Evolutionary conservation across 257 asterid genomes (phyloP).

Genomic region (Solanum etuberosum): DNA sequence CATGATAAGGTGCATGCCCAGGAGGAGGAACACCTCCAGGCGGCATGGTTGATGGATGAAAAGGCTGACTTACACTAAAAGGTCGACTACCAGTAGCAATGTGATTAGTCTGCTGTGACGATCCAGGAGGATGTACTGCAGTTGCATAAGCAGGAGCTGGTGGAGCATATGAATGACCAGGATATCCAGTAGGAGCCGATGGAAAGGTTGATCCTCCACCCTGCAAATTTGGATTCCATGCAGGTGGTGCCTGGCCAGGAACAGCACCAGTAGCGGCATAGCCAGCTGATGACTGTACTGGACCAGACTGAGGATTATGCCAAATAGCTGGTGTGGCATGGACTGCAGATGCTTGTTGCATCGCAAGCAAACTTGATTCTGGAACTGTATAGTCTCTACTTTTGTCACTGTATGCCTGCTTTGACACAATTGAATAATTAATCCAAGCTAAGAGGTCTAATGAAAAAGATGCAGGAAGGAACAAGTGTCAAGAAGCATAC

Average conservation of each 20-base stretch:
- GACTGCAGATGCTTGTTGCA: conserved; percentile 37
- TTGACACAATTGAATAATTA: neutral
- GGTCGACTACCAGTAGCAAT: conserved; percentile 12
- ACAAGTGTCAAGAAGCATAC: conserved; percentile 18
- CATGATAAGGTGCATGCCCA: conserved; percentile 28
- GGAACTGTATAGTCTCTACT: conserved; percentile 75
- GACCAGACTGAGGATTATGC: conserved; percentile 30
- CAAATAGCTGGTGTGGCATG: conserved; percentile 21
- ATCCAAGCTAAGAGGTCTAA: neutral
- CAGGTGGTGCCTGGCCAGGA: conserved; percentile 23
- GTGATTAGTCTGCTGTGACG: neutral
- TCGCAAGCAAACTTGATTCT: conserved; percentile 21
- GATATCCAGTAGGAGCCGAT: conserved; percentile 25
- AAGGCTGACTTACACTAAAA: conserved; percentile 20
- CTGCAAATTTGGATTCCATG: conserved; percentile 34
- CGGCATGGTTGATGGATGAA: conserved; percentile 17
- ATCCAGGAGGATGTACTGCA: conserved; percentile 15
- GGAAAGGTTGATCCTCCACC: conserved; percentile 22
- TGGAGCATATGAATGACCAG: conserved; percentile 34
- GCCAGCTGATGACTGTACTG: conserved; percentile 24
- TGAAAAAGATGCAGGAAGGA: neutral
- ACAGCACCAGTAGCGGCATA: conserved; percentile 15
- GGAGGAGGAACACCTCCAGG: conserved; percentile 31
- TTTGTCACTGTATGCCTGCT: conserved; percentile 76
- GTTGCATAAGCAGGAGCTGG: conserved; percentile 27